A percentile compares a stretch with the other conserved stretches of the same genome.
These are phyloP conservation scores for Scedosporium boydii DNA, from an alignment of 2,329 filamentous ascomycete genomes.

Conservation along the genomic window DNA sequence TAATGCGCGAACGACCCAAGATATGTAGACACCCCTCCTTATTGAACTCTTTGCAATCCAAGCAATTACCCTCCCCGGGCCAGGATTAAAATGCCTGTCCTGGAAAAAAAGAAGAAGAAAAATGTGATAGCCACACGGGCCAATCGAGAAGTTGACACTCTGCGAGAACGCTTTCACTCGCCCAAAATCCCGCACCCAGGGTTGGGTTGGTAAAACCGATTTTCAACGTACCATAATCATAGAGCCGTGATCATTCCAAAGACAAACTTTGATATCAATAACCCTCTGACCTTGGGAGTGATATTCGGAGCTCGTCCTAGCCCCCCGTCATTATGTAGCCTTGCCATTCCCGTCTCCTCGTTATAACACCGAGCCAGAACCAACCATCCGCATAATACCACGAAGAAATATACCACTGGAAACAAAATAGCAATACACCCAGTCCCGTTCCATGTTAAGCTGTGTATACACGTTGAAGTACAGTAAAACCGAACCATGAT, in stretches of 20 bases:
- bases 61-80: background rate
- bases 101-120: background rate
- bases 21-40: background rate
- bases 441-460: background rate
- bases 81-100: background rate
- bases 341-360: background rate
- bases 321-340: background rate
- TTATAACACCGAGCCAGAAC: background rate
- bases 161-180: background rate
- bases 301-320: background rate
- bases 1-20: background rate
- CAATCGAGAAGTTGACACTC: background rate
- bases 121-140: background rate
- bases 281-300: background rate
- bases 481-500: background rate
- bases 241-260: background rate
- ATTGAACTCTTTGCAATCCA: background rate
- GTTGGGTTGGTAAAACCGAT: background rate
- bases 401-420: background rate
- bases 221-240: background rate
- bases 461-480: conserved; percentile 2
- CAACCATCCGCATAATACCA: background rate
- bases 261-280: background rate
- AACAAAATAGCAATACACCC: background rate
- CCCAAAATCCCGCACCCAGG: background rate